Evolutionary conservation across 345 rosid species (phyloP).

Genomic region (Acer yangbiense): DNA sequence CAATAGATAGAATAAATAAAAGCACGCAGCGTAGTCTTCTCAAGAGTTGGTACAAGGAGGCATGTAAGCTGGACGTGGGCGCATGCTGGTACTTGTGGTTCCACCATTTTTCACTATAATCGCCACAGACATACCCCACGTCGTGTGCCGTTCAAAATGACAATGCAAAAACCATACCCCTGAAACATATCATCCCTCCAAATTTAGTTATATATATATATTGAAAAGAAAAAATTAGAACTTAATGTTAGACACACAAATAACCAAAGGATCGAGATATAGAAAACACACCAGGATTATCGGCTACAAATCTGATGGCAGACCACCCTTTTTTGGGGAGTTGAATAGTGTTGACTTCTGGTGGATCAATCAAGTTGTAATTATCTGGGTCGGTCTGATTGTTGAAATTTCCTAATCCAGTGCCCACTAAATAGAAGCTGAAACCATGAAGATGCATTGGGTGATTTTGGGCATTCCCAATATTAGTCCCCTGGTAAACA

Average conservation of each 20-base stretch:
- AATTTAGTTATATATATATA: too few relatives aligned
- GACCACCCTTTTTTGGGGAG: background rate
- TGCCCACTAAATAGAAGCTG: background rate
- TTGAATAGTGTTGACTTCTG: background rate
- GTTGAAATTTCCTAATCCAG: background rate
- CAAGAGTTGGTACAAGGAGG: constrained; percentile 30
- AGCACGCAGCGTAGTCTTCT: background rate
- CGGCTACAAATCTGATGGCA: background rate
- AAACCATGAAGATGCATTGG: constrained; percentile 1
- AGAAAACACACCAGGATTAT: background rate
- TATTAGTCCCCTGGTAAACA: background rate
- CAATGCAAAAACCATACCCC: constrained; percentile 51
- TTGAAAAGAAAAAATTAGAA: too few relatives aligned
- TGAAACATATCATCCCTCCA: background rate
- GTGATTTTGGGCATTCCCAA: constrained; percentile 2
- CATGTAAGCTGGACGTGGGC: constrained; percentile 40
- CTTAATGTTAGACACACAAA: too few relatives aligned
- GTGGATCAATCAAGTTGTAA: background rate
- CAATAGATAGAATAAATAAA: background rate
- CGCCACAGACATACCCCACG: constrained; percentile 43
- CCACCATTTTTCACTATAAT: constrained; percentile 36
- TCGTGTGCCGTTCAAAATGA: constrained; percentile 40
- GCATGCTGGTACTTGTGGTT: background rate
- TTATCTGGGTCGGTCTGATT: background rate
- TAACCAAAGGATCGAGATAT: too few relatives aligned